Evolutionary conservation across 2,329 filamentous ascomycete genomes (phyloP).

Genomic region (Orbilia ellipsospora): DNA sequence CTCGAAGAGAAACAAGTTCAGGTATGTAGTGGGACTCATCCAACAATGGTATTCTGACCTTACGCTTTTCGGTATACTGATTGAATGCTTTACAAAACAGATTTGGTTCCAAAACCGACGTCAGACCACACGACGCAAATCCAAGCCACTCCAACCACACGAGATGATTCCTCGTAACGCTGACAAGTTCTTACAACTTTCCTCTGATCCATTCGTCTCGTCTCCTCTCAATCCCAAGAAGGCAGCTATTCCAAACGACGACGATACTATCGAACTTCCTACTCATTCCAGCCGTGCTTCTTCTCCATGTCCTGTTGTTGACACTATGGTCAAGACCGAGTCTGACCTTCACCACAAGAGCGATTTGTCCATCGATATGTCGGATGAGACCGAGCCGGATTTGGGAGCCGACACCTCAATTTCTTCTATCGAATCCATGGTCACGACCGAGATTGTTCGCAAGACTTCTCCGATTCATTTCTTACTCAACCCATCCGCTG

Average conservation of each 20-base stretch:
- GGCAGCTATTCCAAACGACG: conserved; percentile 12
- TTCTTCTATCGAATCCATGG: conserved; percentile 29
- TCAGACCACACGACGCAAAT: conserved; percentile 58
- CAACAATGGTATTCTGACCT: neutral
- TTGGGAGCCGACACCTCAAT: conserved; percentile 23
- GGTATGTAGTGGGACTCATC: conserved; percentile 50
- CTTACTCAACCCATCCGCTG: conserved; percentile 32
- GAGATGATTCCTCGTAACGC: conserved; percentile 58
- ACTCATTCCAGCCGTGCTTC: conserved; percentile 49
- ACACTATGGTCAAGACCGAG: conserved; percentile 25
- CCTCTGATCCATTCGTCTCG: conserved; percentile 55
- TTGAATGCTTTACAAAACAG: conserved; percentile 40
- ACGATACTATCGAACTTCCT: conserved; percentile 46
- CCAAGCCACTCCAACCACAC: conserved; percentile 59
- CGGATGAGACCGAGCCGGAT: conserved; percentile 44
- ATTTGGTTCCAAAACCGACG: conserved; percentile 60
- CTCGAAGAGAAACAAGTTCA: conserved; percentile 60
- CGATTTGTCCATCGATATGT: conserved; percentile 27
- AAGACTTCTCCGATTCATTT: conserved; percentile 54
- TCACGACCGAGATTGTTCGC: conserved; percentile 26
- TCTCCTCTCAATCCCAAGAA: conserved; percentile 45
- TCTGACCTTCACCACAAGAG: conserved; percentile 12
- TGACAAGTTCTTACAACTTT: conserved; percentile 46
- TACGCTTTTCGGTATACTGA: conserved; percentile 34
- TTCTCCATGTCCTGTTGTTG: conserved; percentile 39